phyloP scores from a whole-genome alignment of 257 asterid species.

The Capsicum baccatum region DNA sequence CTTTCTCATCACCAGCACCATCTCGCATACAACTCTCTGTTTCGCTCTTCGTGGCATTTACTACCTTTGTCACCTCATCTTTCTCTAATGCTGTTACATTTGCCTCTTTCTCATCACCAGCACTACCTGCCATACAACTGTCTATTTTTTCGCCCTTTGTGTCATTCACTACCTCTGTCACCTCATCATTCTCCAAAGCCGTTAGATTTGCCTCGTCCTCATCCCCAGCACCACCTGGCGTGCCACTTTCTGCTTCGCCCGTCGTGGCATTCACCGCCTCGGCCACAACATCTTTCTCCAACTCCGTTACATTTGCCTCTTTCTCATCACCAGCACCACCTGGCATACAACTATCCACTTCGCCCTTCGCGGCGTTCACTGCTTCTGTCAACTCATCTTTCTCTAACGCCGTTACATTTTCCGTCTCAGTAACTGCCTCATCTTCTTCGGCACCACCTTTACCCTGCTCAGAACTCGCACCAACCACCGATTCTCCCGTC shows the following conservation, averaged over 20 bases:
- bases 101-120: constrained; percentile 20
- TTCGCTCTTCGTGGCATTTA: not conserved
- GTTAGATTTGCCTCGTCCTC: constrained; percentile 8
- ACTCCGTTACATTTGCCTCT: constrained; percentile 25
- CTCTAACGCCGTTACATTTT: constrained; percentile 29
- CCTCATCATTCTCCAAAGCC: constrained; percentile 29
- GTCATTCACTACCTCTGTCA: constrained; percentile 10
- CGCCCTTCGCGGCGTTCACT: constrained; percentile 2
- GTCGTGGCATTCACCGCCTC: constrained; percentile 17
- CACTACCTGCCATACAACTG: constrained; percentile 3
- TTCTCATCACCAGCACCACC: constrained; percentile 18
- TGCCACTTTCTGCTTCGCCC: not conserved
- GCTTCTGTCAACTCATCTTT: constrained; percentile 30
- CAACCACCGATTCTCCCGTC: not conserved
- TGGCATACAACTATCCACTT: not conserved
- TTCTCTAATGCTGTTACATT: constrained; percentile 30
- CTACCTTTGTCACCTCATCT: constrained; percentile 7
- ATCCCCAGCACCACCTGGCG: constrained; percentile 9
- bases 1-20: constrained; percentile 6
- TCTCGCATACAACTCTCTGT: constrained; percentile 15
- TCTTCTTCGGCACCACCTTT: not conserved
- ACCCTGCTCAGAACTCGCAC: not conserved
- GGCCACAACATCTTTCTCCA: constrained; percentile 14
- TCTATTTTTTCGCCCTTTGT: not conserved
- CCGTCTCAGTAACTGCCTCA: not conserved